A percentile compares a stretch with the other conserved stretches of the same genome.
phyloP scores from a whole-genome alignment of 441 rosid genomes.

The Adansonia rubrostipa region DNA sequence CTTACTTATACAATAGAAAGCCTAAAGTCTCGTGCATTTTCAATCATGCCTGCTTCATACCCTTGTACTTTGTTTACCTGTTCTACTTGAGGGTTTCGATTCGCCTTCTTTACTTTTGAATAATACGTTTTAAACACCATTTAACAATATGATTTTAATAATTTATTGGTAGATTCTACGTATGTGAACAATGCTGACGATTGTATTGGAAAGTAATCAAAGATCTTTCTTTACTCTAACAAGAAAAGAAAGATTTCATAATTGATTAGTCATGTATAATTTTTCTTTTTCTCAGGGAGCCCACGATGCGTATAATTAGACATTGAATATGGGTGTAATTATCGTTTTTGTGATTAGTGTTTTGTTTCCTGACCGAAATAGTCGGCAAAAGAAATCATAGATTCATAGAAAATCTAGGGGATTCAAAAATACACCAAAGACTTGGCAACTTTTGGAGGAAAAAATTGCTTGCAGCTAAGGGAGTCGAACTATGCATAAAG shows the following conservation, averaged over 20 bases:
- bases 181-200: too few relatives aligned
- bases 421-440: neutral
- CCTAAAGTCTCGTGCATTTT: neutral
- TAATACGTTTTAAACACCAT: too few relatives aligned
- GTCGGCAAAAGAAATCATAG: conserved; percentile 14
- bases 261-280: neutral
- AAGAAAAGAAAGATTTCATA: neutral
- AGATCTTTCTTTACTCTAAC: neutral
- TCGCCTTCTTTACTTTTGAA: too few relatives aligned
- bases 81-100: conserved; percentile 12
- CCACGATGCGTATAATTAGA: conserved; percentile 14
- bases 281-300: conserved; percentile 27
- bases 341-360: too few relatives aligned
- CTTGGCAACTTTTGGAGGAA: neutral
- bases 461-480: too few relatives aligned
- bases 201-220: too few relatives aligned
- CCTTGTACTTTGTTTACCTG: conserved; percentile 18
- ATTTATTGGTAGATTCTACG: too few relatives aligned
- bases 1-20: neutral
- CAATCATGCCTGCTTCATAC: neutral
- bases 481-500: neutral
- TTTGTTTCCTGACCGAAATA: neutral
- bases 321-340: too few relatives aligned
- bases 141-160: too few relatives aligned
- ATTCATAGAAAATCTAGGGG: neutral